These are phyloP conservation scores for Helianthus tuberosus DNA, from an alignment of 129 eudicot genomes.

Conservation along the genomic window DNA sequence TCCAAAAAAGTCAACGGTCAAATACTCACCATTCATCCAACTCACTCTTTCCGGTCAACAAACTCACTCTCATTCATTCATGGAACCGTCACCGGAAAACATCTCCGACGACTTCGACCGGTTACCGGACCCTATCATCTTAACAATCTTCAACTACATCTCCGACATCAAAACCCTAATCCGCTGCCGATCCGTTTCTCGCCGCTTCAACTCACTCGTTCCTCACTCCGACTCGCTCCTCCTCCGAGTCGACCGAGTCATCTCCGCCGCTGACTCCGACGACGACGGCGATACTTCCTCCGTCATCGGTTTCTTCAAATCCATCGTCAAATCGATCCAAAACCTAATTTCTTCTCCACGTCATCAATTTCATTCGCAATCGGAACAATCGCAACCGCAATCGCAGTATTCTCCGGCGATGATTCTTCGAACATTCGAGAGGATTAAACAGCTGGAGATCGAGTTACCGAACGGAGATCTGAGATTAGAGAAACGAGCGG, in stretches of 20 bases:
- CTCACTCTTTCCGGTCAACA: conserved; percentile 17
- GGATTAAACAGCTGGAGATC: conserved; percentile 42
- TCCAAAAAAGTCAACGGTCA: conserved; percentile 43
- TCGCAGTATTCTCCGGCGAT: conserved; percentile 46
- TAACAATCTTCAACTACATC: conserved; percentile 45
- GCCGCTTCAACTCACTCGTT: conserved; percentile 54
- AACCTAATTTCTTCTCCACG: conserved; percentile 14
- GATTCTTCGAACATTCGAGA: conserved; percentile 51
- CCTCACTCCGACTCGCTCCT: conserved; percentile 52
- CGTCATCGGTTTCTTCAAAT: conserved; percentile 37
- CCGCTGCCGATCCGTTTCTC: conserved; percentile 49
- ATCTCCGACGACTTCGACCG: conserved; percentile 40
- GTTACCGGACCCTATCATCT: conserved; percentile 52
- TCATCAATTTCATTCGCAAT: not conserved
- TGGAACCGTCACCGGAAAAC: conserved; percentile 20
- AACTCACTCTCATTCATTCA: not conserved
- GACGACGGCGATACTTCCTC: conserved; percentile 44
- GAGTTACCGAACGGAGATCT: conserved; percentile 59
- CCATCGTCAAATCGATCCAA: conserved; percentile 43
- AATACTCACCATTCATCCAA: conserved; percentile 5
- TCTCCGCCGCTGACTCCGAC: conserved; percentile 43
- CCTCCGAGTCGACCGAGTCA: conserved; percentile 62
- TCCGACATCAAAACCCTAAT: conserved; percentile 56
- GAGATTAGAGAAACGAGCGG: conserved; percentile 52
- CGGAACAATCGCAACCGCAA: not conserved